Conservation (phyloP, 352 stramenopile species). For the Phytophthora citricola region DNA sequence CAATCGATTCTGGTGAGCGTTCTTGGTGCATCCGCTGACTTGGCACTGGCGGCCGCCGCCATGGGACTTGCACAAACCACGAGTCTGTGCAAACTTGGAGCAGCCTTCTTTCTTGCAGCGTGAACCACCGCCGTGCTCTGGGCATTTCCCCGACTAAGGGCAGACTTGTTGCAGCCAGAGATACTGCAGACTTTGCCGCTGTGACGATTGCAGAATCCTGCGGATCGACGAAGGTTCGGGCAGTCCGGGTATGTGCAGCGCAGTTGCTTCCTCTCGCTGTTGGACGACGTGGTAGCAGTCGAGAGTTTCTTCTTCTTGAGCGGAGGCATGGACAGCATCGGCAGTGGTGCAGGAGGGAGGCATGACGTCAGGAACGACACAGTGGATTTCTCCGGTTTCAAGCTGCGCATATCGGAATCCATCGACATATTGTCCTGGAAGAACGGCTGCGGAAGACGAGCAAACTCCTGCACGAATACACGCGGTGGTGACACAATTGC, state of each 20-base stretch:
- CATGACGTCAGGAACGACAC: conserved; percentile 59
- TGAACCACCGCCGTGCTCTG: conserved; percentile 84
- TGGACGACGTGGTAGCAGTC: conserved; percentile 15
- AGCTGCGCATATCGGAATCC: conserved; percentile 37
- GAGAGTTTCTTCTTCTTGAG: conserved; percentile 74
- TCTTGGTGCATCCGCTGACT: conserved; percentile 80
- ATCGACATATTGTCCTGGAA: conserved; percentile 57
- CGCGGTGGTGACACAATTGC: conserved; percentile 76
- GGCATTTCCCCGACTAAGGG: conserved; percentile 84
- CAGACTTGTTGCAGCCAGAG: conserved; percentile 72
- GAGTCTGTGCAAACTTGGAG: conserved; percentile 85
- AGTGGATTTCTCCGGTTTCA: conserved; percentile 34
- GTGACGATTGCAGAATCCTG: conserved; percentile 84
- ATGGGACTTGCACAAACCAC: conserved; percentile 87
- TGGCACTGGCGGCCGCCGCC: conserved; percentile 82
- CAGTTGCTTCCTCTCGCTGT: conserved; percentile 66
- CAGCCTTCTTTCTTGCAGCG: conserved; percentile 86
- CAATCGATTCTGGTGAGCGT: conserved; percentile 84
- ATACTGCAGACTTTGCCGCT: conserved; percentile 83
- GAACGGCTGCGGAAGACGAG: conserved; percentile 63
- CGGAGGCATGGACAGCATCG: conserved; percentile 78
- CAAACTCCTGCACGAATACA: conserved; percentile 84
- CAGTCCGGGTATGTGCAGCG: conserved; percentile 81
- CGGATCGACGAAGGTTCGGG: conserved; percentile 76
- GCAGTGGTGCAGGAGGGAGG: conserved; percentile 63